phyloP scores from a whole-genome alignment of 73 alveolate species.

The Stentor roeselii region DNA sequence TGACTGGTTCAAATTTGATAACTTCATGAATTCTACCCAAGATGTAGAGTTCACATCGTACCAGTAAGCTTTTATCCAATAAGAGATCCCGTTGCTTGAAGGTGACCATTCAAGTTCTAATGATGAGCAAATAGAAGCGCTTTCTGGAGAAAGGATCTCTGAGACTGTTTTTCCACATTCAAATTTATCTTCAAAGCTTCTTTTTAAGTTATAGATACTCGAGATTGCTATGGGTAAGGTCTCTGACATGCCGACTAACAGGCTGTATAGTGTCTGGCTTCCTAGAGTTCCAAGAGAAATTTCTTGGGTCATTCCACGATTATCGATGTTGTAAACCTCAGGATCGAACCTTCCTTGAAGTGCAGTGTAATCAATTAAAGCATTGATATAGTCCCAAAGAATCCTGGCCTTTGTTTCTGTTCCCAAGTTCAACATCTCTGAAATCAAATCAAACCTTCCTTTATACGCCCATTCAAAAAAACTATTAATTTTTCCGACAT shows the following conservation, averaged over 20 bases:
- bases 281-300: conserved; percentile 16
- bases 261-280: background rate
- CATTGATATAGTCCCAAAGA: conserved; percentile 16
- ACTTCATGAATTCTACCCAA: background rate
- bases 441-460: conserved; percentile 21
- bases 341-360: conserved; percentile 9
- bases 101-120: background rate
- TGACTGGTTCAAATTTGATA: background rate
- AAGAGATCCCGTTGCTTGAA: background rate
- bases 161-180: background rate
- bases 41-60: background rate
- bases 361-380: background rate
- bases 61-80: conserved; percentile 23
- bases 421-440: background rate
- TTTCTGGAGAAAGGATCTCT: background rate
- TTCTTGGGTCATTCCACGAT: conserved; percentile 24
- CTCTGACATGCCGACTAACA: background rate
- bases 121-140: background rate
- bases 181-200: background rate
- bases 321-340: conserved; percentile 4
- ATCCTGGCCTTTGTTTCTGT: background rate
- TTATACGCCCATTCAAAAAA: background rate
- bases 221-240: background rate
- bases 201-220: background rate
- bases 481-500: conserved; percentile 14